A percentile compares a stretch with the other conserved stretches of the same genome.
phyloP scores from a whole-genome alignment of 169 alveolate species.

The Toxoplasma gondii region DNA sequence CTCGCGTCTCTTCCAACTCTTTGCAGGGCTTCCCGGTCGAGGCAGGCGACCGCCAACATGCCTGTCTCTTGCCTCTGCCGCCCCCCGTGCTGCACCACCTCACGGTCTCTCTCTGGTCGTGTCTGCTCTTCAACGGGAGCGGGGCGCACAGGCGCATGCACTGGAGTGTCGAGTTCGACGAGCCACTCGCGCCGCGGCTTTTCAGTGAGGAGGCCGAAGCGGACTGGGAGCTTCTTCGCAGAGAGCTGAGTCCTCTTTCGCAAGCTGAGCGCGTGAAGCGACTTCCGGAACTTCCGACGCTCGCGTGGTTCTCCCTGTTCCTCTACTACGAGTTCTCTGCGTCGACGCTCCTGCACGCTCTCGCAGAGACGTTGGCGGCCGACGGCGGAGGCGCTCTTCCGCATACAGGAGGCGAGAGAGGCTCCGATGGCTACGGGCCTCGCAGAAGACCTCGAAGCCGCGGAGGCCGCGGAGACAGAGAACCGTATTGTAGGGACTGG shows the following conservation, averaged over 20 bases:
- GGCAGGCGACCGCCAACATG: background rate
- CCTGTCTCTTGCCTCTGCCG: background rate
- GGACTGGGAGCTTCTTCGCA: background rate
- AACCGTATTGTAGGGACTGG: background rate
- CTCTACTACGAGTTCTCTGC: background rate
- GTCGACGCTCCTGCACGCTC: background rate
- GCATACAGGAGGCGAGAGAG: background rate
- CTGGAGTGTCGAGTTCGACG: background rate
- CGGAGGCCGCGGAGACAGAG: background rate
- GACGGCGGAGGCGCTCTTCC: background rate
- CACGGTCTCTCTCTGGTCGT: constrained; percentile 2
- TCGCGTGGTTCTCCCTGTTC: constrained; percentile 24
- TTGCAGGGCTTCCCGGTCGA: background rate
- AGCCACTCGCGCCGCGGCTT: background rate
- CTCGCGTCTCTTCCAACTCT: too few species aligned
- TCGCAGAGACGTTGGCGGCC: background rate
- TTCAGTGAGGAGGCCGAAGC: background rate
- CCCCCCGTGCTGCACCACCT: background rate
- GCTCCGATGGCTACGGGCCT: background rate
- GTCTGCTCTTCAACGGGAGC: constrained; percentile 29
- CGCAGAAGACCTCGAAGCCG: background rate
- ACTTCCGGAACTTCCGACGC: constrained; percentile 29
- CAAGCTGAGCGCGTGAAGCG: background rate
- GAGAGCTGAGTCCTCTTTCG: background rate
- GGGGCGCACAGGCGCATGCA: constrained; percentile 22